phyloP scores from a whole-genome alignment of 257 asterid species.

The Solanum arcanum region DNA sequence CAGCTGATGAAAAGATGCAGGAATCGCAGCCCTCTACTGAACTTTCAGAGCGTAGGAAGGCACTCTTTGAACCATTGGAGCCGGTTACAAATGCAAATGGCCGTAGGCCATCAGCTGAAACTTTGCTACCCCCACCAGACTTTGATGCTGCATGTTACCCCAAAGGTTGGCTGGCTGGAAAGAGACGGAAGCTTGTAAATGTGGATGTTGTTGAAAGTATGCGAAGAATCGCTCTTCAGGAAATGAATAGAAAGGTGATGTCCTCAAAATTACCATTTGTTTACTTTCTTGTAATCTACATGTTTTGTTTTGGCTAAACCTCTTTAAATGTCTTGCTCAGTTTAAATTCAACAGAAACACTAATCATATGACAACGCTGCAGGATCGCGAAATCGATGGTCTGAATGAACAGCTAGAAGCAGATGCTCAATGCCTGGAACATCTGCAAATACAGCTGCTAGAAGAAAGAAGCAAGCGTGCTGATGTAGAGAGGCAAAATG shows the following conservation, averaged over 20 bases:
- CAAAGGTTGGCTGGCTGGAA: slow-evolving; percentile 89
- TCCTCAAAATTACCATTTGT: background rate
- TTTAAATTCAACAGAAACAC: background rate
- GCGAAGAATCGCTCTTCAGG: slow-evolving; percentile 92
- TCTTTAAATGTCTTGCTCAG: background rate
- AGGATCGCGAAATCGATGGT: slow-evolving; percentile 94
- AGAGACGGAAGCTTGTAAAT: slow-evolving; percentile 89
- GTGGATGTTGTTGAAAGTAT: slow-evolving; percentile 96
- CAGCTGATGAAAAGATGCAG: slow-evolving; percentile 35
- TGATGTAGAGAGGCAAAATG: slow-evolving; percentile 69
- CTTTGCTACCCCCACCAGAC: slow-evolving; percentile 89
- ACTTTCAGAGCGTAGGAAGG: slow-evolving; percentile 80
- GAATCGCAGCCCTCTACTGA: slow-evolving; percentile 24
- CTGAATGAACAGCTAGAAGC: slow-evolving; percentile 85
- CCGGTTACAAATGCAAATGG: slow-evolving; percentile 33
- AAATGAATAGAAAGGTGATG: slow-evolving; percentile 85
- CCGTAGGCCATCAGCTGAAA: slow-evolving; percentile 53
- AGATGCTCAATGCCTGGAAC: slow-evolving; percentile 79
- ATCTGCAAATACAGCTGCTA: slow-evolving; percentile 79
- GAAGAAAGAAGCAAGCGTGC: slow-evolving; percentile 91
- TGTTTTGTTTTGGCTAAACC: background rate
- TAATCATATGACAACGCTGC: slow-evolving; percentile 3
- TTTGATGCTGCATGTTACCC: slow-evolving; percentile 80
- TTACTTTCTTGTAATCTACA: background rate
- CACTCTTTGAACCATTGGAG: slow-evolving; percentile 76